Conservation (phyloP, 371 early-diverging fungal genomes). For the Conidiobolus incongruus region DNA sequence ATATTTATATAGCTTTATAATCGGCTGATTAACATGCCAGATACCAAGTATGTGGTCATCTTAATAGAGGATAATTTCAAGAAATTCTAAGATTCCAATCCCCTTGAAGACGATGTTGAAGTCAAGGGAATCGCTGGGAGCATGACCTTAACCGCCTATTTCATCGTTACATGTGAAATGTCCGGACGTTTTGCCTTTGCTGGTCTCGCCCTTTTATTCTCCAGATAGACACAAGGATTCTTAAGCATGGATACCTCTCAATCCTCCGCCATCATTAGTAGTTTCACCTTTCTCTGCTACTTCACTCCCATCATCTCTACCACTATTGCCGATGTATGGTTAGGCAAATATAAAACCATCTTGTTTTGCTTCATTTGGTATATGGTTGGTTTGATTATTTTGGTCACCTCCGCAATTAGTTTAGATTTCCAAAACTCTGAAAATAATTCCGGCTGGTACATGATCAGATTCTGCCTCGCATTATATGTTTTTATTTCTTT, state of each 20-base stretch:
- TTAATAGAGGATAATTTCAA: too few species aligned
- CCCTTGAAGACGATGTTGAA: too few species aligned
- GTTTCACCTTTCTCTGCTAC: conserved; percentile 64
- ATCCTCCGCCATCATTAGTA: conserved; percentile 41
- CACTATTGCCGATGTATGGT: conserved; percentile 48
- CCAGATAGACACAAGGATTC: conserved; percentile 26
- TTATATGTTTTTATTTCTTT: conserved; percentile 45
- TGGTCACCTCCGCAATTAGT: conserved; percentile 31
- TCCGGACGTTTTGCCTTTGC: conserved; percentile 61
- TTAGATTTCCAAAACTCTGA: conserved; percentile 20
- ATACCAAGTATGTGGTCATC: too few species aligned
- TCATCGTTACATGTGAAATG: conserved; percentile 25
- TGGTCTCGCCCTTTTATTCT: conserved; percentile 35
- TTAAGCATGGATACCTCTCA: conserved; percentile 21
- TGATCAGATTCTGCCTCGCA: conserved; percentile 33
- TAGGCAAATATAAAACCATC: conserved; percentile 67
- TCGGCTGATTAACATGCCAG: too few species aligned
- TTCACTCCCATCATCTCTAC: conserved; percentile 58
- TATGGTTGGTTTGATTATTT: conserved; percentile 32
- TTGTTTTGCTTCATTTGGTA: conserved; percentile 36
- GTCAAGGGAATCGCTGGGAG: conserved; percentile 11
- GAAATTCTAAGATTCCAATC: too few species aligned
- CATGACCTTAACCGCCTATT: conserved; percentile 22
- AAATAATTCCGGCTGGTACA: too few species aligned
- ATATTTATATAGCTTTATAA: too few species aligned